Conservation (phyloP, 345 rosid species). For the Linum usitatissimum region DNA sequence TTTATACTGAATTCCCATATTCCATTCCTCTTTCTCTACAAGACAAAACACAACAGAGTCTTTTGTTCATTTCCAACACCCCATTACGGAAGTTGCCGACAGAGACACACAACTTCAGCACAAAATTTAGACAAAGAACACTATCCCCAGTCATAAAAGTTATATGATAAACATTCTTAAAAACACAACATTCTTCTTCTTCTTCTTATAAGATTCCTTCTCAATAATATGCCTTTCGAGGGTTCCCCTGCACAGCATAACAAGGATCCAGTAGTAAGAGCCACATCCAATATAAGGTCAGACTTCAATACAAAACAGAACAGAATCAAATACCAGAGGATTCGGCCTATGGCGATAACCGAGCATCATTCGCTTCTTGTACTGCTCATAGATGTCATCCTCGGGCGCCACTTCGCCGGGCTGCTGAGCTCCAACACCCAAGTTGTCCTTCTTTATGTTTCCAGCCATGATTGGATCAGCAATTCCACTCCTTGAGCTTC, state of each 20-base stretch:
- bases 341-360: slow-evolving; percentile 93
- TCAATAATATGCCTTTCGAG: slow-evolving; percentile 63
- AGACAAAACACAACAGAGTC: too few species aligned
- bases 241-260: slow-evolving; percentile 41
- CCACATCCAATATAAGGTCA: background rate
- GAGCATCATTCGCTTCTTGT: slow-evolving; percentile 99
- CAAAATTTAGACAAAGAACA: background rate
- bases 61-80: too few species aligned
- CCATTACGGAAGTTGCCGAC: too few species aligned
- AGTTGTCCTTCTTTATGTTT: slow-evolving; percentile 65
- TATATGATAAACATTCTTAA: background rate
- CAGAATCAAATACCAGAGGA: slow-evolving; percentile 52
- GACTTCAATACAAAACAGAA: background rate
- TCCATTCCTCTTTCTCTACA: background rate
- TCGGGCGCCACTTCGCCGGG: slow-evolving; percentile 90
- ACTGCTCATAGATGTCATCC: slow-evolving; percentile 96
- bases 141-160: too few species aligned
- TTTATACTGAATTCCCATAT: too few species aligned
- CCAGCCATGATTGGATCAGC: slow-evolving; percentile 92
- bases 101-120: too few species aligned
- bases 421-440: slow-evolving; percentile 90
- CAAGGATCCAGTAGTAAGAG: background rate
- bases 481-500: slow-evolving; percentile 82
- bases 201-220: too few species aligned
- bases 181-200: background rate